These are phyloP conservation scores for Hirsutella rhossiliensis DNA, from an alignment of 2,329 filamentous ascomycete genomes.

Conservation along the genomic window DNA sequence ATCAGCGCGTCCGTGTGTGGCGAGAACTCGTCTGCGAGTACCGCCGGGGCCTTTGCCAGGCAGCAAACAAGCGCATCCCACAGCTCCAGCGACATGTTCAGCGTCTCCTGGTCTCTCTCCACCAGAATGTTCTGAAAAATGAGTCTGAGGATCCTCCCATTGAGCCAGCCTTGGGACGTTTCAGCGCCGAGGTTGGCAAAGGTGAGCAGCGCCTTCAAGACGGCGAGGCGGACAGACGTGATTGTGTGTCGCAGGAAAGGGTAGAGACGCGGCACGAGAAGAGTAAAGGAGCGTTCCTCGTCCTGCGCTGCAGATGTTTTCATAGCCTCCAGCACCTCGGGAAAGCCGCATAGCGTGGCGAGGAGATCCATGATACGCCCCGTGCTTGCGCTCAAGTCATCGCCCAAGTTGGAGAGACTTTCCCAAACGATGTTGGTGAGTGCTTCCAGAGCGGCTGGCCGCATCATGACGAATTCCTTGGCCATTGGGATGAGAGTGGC, in stretches of 20 bases:
- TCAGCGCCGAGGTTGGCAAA: slow-evolving; percentile 80
- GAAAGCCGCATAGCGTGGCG: slow-evolving; percentile 90
- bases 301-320: slow-evolving; percentile 75
- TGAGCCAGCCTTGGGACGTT: slow-evolving; percentile 80
- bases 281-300: slow-evolving; percentile 78
- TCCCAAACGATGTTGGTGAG: slow-evolving; percentile 96
- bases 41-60: slow-evolving; percentile 49
- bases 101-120: slow-evolving; percentile 74
- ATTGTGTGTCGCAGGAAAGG: slow-evolving; percentile 96
- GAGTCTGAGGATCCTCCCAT: slow-evolving; percentile 74
- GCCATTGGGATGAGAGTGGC: slow-evolving; percentile 96
- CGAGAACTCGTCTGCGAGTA: slow-evolving; percentile 62
- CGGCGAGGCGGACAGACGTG: slow-evolving; percentile 84
- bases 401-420: slow-evolving; percentile 89
- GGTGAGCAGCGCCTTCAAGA: slow-evolving; percentile 82
- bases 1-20: slow-evolving; percentile 71
- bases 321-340: slow-evolving; percentile 87
- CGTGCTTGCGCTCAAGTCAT: slow-evolving; percentile 93
- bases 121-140: slow-evolving; percentile 94
- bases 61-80: slow-evolving; percentile 70
- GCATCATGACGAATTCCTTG: slow-evolving; percentile 81
- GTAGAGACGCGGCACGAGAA: slow-evolving; percentile 86
- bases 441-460: slow-evolving; percentile 62
- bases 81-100: slow-evolving; percentile 73
- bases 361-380: slow-evolving; percentile 97